These are phyloP conservation scores for Haplosporangium sp. DNA, from an alignment of 371 early-diverging fungal species.

Conservation along the genomic window DNA sequence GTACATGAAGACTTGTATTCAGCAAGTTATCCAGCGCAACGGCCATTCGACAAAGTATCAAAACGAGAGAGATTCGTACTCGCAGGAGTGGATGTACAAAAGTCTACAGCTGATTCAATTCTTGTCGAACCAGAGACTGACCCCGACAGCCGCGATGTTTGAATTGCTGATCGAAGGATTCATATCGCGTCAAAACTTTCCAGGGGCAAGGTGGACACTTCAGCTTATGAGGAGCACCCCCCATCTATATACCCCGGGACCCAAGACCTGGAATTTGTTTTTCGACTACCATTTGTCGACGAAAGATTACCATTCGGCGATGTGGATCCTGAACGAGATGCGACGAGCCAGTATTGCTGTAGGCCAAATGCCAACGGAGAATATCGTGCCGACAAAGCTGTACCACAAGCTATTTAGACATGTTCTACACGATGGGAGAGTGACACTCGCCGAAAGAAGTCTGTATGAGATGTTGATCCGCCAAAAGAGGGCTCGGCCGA, in stretches of 20 bases:
- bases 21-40: background rate
- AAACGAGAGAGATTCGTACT: background rate
- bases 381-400: constrained; percentile 16
- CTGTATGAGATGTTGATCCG: constrained; percentile 48
- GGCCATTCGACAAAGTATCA: background rate
- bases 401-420: constrained; percentile 37
- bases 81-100: constrained; percentile 45
- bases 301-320: constrained; percentile 18
- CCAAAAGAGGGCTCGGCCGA: constrained; percentile 21
- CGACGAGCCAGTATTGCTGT: constrained; percentile 1
- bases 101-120: constrained; percentile 32
- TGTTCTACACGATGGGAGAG: constrained; percentile 16
- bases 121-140: constrained; percentile 17
- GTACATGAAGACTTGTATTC: constrained; percentile 31
- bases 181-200: constrained; percentile 18
- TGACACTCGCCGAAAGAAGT: constrained; percentile 29
- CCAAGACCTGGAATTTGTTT: constrained; percentile 35
- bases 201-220: constrained; percentile 22
- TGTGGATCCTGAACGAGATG: constrained; percentile 35
- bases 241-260: constrained; percentile 37
- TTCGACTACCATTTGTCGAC: constrained; percentile 33
- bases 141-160: constrained; percentile 23
- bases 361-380: background rate
- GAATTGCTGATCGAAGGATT: constrained; percentile 35
- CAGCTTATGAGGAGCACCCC: constrained; percentile 25